Conservation (phyloP, 495 filamentous ascomycete species). For the Penicillium fimorum region DNA sequence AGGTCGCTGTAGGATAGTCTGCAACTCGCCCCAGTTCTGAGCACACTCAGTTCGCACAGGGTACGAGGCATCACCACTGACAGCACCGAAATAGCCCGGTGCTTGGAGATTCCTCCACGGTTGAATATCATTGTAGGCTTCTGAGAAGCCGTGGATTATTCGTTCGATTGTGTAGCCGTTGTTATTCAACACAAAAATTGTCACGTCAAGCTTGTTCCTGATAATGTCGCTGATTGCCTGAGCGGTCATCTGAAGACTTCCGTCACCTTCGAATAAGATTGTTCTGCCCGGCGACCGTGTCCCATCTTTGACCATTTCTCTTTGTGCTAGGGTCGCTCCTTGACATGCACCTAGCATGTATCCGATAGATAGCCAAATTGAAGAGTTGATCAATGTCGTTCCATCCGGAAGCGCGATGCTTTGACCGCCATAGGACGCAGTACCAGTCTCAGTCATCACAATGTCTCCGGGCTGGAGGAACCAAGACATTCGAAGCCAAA, state of each 20-base stretch:
- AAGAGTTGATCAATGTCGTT: slow-evolving; percentile 31
- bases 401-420: slow-evolving; percentile 23
- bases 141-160: slow-evolving; percentile 46
- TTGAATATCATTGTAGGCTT: slow-evolving; percentile 50
- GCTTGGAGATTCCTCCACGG: neutral
- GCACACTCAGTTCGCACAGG: neutral
- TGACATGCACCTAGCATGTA: slow-evolving; percentile 42
- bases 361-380: slow-evolving; percentile 42
- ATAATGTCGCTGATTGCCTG: slow-evolving; percentile 62
- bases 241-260: slow-evolving; percentile 62
- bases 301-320: slow-evolving; percentile 17
- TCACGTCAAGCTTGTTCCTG: slow-evolving; percentile 47
- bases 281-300: neutral
- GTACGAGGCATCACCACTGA: neutral
- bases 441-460: slow-evolving; percentile 38
- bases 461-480: slow-evolving; percentile 32
- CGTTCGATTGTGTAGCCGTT: slow-evolving; percentile 54
- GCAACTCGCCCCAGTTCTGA: neutral
- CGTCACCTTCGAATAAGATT: slow-evolving; percentile 45
- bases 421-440: slow-evolving; percentile 26
- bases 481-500: slow-evolving; percentile 18
- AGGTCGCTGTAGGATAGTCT: neutral
- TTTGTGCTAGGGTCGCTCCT: slow-evolving; percentile 42
- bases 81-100: neutral
- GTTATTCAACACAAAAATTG: slow-evolving; percentile 49